Percentiles rank a stretch among this genome's conserved stretches.
These are phyloP conservation scores for Ehretia macrophylla DNA, from an alignment of 257 asterid species.

Conservation along the genomic window DNA sequence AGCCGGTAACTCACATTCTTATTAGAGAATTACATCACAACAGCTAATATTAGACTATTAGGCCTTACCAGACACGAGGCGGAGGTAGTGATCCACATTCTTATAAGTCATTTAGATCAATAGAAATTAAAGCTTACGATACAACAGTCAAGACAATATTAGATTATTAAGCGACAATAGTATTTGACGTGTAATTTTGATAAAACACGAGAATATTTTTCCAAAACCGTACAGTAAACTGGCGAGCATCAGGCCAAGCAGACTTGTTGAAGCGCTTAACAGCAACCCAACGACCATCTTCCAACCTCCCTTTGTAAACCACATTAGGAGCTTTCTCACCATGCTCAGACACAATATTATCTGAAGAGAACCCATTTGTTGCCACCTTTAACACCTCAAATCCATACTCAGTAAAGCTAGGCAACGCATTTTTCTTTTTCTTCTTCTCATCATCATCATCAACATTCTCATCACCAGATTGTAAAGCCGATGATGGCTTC, in stretches of 20 bases:
- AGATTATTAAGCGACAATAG: too few relatives aligned
- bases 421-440: conserved; percentile 31
- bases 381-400: conserved; percentile 35
- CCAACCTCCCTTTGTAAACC: conserved; percentile 38
- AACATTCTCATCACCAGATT: conserved; percentile 4
- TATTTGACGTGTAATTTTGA: background rate
- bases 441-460: conserved; percentile 18
- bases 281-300: conserved; percentile 33
- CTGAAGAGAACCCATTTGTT: conserved; percentile 35
- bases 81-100: too few relatives aligned
- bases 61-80: too few relatives aligned
- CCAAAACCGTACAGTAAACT: conserved; percentile 26
- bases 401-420: conserved; percentile 32
- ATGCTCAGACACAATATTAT: conserved; percentile 48
- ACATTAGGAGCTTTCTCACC: conserved; percentile 58
- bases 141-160: too few relatives aligned
- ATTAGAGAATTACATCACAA: too few relatives aligned
- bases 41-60: too few relatives aligned
- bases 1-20: too few relatives aligned
- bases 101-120: too few relatives aligned
- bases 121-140: too few relatives aligned
- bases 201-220: background rate
- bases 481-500: conserved; percentile 31
- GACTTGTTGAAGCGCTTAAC: conserved; percentile 38
- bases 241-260: conserved; percentile 56